Evolutionary conservation across 805 yeast genomes (phyloP).

Genomic region (Kuraishia piskuri): DNA sequence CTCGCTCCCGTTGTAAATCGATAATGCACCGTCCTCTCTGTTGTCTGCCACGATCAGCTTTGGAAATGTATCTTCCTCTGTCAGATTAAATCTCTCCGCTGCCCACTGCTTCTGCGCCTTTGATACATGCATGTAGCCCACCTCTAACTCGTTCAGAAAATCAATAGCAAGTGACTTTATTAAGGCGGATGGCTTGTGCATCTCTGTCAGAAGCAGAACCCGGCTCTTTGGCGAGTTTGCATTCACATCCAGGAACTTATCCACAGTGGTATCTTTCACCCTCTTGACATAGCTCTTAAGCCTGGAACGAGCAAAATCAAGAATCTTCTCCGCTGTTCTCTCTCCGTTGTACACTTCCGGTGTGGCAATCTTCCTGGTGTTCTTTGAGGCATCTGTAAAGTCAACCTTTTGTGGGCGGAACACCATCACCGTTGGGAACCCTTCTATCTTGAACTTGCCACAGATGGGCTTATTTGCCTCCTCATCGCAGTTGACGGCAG

Average conservation of each 20-base stretch:
- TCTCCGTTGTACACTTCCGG: conserved; percentile 55
- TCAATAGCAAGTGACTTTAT: conserved; percentile 66
- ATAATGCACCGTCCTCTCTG: conserved; percentile 10
- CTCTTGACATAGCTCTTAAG: conserved; percentile 60
- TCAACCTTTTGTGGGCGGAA: conserved; percentile 72
- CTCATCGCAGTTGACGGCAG: conserved; percentile 81
- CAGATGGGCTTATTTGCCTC: conserved; percentile 63
- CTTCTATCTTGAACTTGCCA: conserved; percentile 51
- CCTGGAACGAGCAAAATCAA: conserved; percentile 45
- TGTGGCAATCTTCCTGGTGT: conserved; percentile 28
- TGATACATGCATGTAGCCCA: conserved; percentile 32
- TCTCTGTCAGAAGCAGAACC: conserved; percentile 45
- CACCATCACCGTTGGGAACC: conserved; percentile 78
- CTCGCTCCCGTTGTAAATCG: conserved; percentile 19
- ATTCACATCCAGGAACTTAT: conserved; percentile 14
- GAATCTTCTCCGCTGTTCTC: conserved; percentile 45
- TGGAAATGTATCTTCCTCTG: conserved; percentile 13
- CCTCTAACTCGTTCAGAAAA: conserved; percentile 41
- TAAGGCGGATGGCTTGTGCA: conserved; percentile 40
- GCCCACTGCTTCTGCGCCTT: conserved; percentile 11
- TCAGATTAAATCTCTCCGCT: conserved; percentile 5
- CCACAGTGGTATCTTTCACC: conserved; percentile 26
- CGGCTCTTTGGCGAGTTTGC: conserved; percentile 20
- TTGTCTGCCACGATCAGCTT: conserved; percentile 13
- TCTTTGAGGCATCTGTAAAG: conserved; percentile 6